Base-by-base conservation (phyloP, 768 basidiomycete species). In the Daedaleopsis sinensis region DNA sequence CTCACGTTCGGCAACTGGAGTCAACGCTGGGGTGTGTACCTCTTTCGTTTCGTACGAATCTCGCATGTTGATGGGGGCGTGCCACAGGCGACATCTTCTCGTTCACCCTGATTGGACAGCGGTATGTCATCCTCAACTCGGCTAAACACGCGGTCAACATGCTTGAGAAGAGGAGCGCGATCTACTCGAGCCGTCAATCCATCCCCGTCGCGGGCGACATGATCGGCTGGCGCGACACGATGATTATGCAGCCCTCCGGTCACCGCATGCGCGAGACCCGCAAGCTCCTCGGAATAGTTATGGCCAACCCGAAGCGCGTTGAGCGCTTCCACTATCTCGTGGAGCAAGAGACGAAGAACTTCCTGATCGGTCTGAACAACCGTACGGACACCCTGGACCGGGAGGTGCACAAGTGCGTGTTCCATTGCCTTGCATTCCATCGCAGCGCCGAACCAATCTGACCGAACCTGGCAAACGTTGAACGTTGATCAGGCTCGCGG, bases 261-360 rank as follows among this genome's bases (percentile, higher is more conserved):
- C 73, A 80, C 39, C 73, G 67, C 21, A 75, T 81, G 62, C 74
- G 78, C 9, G 75, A 73, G 58, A 78, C 78, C 67, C 78, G 82
- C 54, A 75, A 75, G 56, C 69, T 78, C 18, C 66, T 81, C 59
- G 74, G 77, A 8, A 71, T 74, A 1, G 73, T 78, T 48, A 75
- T 84, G 39, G 83, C 80, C 0, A 77, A 75, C 27, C 74, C 75
- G 1, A 71, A 73, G 2, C 66, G 74, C 16, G 71, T 81, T 56
- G 68, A 70, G 10, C 62, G 66, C 18, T 80, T 74, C 65, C 70
- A 74, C 27, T 52, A 66, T 2, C 64, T 76, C 35, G 74, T 82
- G 57, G 77, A 82, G 61, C 44, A 68, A 1, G 81, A 83, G 55
- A 78, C 80, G 1, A 76, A 70, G 7, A 71, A 70, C n/a, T 82